Conservation (phyloP, 495 filamentous ascomycete genomes). For the Extremus antarcticus region DNA sequence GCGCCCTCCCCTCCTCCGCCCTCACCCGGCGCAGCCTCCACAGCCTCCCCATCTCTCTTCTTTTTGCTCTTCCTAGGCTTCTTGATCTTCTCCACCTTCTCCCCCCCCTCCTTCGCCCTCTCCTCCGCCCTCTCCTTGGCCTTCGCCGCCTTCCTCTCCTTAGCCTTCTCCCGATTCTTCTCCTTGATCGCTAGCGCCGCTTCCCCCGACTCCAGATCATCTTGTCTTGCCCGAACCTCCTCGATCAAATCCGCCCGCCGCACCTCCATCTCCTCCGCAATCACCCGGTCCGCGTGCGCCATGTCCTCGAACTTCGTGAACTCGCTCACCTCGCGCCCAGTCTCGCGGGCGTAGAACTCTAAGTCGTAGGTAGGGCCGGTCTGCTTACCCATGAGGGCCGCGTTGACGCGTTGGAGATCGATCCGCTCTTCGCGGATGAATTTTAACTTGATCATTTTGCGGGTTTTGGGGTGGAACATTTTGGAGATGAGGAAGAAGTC, state of each 20-base stretch:
- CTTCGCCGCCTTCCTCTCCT: constrained; percentile 23
- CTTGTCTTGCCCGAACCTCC: constrained; percentile 29
- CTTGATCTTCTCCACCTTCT: constrained; percentile 26
- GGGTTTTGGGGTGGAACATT: constrained; percentile 64
- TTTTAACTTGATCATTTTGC: constrained; percentile 79
- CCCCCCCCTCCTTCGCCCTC: constrained; percentile 13
- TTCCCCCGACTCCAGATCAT: constrained; percentile 28
- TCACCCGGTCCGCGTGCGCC: constrained; percentile 55
- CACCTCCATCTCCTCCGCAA: constrained; percentile 49
- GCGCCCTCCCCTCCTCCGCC: not conserved
- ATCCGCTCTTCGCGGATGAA: constrained; percentile 84
- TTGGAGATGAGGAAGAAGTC: constrained; percentile 82
- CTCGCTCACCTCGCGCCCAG: constrained; percentile 13
- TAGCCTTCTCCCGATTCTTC: constrained; percentile 34
- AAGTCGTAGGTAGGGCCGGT: constrained; percentile 22
- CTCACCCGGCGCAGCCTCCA: not conserved
- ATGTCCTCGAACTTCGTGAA: constrained; percentile 29
- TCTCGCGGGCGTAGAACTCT: constrained; percentile 21
- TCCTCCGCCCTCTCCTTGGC: constrained; percentile 12
- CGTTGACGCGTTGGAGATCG: constrained; percentile 57
- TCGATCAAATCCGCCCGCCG: constrained; percentile 41
- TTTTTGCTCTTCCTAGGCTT: constrained; percentile 25
- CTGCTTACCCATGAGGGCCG: constrained; percentile 40
- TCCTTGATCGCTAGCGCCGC: constrained; percentile 36
- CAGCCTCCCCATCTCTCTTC: constrained; percentile 24